Percentiles rank a stretch among this genome's conserved stretches.
Conservation (phyloP, 495 filamentous ascomycete genomes). For the Neurospora cerealis region DNA sequence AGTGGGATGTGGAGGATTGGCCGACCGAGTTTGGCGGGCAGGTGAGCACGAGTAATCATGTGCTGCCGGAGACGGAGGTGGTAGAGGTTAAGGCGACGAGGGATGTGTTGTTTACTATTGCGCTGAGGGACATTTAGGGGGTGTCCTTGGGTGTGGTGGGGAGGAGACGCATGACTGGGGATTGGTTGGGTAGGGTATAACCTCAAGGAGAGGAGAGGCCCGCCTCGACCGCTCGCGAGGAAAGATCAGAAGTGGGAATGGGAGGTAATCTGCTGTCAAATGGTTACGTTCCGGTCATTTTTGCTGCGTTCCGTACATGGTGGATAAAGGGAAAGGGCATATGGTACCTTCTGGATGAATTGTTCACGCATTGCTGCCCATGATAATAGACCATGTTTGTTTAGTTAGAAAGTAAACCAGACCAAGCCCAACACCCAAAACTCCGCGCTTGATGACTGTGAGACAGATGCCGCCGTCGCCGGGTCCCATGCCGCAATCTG, state of each 20-base stretch:
- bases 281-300: background rate
- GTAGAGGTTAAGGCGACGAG: slow-evolving; percentile 54
- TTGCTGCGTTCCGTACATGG: background rate
- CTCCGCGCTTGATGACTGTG: background rate
- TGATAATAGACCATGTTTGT: background rate
- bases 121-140: slow-evolving; percentile 35
- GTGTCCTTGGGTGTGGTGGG: background rate
- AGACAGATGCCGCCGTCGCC: background rate
- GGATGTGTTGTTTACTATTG: slow-evolving; percentile 78
- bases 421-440: background rate
- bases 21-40: slow-evolving; percentile 71
- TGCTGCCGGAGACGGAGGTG: slow-evolving; percentile 38
- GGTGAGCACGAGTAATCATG: slow-evolving; percentile 90
- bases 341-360: background rate
- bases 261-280: background rate
- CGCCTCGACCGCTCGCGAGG: background rate
- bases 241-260: background rate
- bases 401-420: background rate
- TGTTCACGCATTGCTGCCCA: background rate
- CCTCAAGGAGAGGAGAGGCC: background rate
- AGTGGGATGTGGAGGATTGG: slow-evolving; percentile 85
- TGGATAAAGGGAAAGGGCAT: background rate
- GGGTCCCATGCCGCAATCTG: background rate
- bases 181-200: background rate
- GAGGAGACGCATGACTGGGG: background rate